Evolutionary conservation across 331 rosid species (phyloP), one percentile per base, ranked within the genome.

Genomic region (Erythrophleum ivorense): DNA sequence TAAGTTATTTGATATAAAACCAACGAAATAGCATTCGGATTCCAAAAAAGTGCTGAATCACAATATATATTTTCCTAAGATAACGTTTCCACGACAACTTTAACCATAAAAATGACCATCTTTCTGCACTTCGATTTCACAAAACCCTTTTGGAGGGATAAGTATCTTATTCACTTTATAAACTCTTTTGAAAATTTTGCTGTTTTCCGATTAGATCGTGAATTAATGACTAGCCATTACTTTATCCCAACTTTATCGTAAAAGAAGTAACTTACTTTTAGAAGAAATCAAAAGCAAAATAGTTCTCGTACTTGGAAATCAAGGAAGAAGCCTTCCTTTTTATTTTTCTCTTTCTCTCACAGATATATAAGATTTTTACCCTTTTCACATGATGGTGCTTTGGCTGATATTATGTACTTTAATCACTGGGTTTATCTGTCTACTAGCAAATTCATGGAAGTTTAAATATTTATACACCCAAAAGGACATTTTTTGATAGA

Each of bases 111-210:
- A 33, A 40, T 71, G 60, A 76, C 64, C 74, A 31, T 45, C 81
- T 75, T 80, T 13, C 58, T 49, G 75, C 77, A 49, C 73, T 87
- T 71, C 77, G 86, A 85, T 87, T 81, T 85, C 80, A 79, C 58
- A 85, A 80, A 33, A 0, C 46, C 73, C 87, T 82, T 85, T 81
- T 85, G 78, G 12, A 72, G 80, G 74, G 79, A 85, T 76, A 78
- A 77, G 74, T 48, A 70, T 67, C 65, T 12, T 16, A 33, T 66
- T 54, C 74, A 52, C 88, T 89, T 89, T 86, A 73, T 76, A 41
- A 79, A 54, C 86, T 73, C 82, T 76, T 82, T 86, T 75, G 88
- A 88, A 88, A 83, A 77, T 24, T 21, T 84, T 80, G 86, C 49
- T 53, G 21, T 53, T 29, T 71, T 84, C 5, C 16, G 85, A 86